Conservation (phyloP, 352 stramenopile species). For the Thraustochytrium sp. region DNA sequence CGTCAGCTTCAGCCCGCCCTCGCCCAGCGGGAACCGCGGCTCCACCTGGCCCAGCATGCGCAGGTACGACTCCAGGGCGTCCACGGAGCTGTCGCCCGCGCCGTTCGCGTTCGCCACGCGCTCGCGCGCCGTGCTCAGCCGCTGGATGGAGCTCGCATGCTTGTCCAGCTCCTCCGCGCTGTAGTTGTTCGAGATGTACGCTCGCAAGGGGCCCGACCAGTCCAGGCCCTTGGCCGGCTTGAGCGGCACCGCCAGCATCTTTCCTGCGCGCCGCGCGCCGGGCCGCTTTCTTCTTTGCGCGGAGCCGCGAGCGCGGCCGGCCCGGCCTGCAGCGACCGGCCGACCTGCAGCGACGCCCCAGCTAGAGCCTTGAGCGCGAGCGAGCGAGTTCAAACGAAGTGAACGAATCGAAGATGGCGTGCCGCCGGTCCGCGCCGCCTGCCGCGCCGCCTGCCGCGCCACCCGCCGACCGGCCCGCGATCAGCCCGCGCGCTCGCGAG, state of each 20-base stretch:
- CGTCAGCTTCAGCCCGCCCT: constrained; percentile 56
- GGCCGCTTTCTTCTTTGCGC: no score
- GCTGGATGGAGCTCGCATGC: constrained; percentile 29
- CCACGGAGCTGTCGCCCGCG: background rate
- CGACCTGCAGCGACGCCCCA: no score
- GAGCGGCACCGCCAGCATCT: constrained; percentile 46
- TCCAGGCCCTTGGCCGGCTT: constrained; percentile 47
- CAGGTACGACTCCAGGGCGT: constrained; percentile 44
- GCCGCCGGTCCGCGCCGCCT: no score
- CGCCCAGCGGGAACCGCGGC: constrained; percentile 56
- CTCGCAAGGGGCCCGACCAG: constrained; percentile 38
- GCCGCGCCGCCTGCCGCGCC: no score
- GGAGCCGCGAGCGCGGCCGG: no score
- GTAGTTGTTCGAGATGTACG: constrained; percentile 47
- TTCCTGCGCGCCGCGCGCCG: background rate
- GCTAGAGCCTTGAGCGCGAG: no score
- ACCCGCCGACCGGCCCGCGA: no score
- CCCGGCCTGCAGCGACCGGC: no score
- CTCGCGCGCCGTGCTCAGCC: constrained; percentile 44
- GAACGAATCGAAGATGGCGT: no score
- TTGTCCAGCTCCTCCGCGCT: constrained; percentile 43
- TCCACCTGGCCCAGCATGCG: constrained; percentile 40
- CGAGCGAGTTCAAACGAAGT: no score
- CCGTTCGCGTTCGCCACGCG: constrained; percentile 25
- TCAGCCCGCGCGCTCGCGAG: no score